Base-by-base conservation (phyloP, 1,139 yeast species). In the Diutina neorugosa region DNA sequence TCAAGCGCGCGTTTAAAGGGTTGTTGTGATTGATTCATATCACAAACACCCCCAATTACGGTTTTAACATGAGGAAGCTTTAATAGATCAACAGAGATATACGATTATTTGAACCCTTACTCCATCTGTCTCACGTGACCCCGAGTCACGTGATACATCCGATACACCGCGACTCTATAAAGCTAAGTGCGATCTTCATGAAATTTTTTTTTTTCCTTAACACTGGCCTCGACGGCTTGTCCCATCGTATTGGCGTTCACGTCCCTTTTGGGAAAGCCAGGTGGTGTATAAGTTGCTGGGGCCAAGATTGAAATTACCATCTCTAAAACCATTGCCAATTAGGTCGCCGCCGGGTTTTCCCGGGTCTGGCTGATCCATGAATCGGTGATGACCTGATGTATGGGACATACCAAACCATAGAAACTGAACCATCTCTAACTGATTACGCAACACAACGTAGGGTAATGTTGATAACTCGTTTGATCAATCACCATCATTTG, bases 1-100 rank as follows among this genome's bases (percentile, higher is more conserved):
- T 84, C 4, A 65, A 67, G 47, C 67, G 82, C 53, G 81, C 80
- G 4, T 80, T 74, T 67, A 44, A 21, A 7, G 55, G 55, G 19
- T 40, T 40, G 19, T n/a, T 40, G 37, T 31, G 37, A 31, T 4
- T 4, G 7, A 23, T 23, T n/a, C n/a, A n/a, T n/a, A n/a, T n/a
- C n/a, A n/a, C n/a, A n/a, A n/a, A n/a, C n/a, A n/a, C n/a, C n/a
- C n/a, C n/a, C n/a, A n/a, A n/a, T n/a, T n/a, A n/a, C n/a, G n/a
- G n/a, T n/a, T n/a, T n/a, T n/a, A n/a, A n/a, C n/a, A 23, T 7
- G 25, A 7, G 25, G 7, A 23, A 23, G 25, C 25, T 23, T 23
- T 23, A 23, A 23, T 23, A 23, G 25, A 23, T 23, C 4, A 23
- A 23, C 25, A 23, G 6, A 23, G 25, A 23, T n/a, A n/a, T n/a